Conservation (phyloP, 129 eudicot species). For the Flaveria sonorensis region DNA sequence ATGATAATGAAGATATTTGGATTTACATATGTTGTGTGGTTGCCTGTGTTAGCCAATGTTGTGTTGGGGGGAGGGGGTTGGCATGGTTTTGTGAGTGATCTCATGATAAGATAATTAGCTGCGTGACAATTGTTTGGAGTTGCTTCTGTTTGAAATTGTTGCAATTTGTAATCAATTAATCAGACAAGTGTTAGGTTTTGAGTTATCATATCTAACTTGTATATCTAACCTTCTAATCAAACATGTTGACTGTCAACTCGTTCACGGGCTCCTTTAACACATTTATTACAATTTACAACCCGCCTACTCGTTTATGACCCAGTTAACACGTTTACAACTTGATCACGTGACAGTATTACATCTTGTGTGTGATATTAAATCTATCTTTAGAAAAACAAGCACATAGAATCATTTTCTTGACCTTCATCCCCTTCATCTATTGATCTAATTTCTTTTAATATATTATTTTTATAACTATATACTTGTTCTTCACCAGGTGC, state of each 20-base stretch:
- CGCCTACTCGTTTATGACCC: not conserved
- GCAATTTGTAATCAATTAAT: not conserved
- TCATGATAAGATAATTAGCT: not conserved
- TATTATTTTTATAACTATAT: not conserved
- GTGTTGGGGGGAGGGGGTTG: not conserved
- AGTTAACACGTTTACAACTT: not conserved
- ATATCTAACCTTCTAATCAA: not conserved
- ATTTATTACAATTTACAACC: not conserved
- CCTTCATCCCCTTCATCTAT: not conserved
- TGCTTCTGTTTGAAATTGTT: not conserved
- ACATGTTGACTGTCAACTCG: too few relatives aligned
- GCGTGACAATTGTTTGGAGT: not conserved
- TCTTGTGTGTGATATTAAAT: not conserved
- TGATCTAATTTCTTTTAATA: not conserved
- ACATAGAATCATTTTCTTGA: slow-evolving; percentile 3
- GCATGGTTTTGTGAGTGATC: not conserved
- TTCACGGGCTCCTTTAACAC: not conserved
- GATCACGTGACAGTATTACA: not conserved
- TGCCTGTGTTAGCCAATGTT: not conserved
- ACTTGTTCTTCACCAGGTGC: slow-evolving; percentile 46
- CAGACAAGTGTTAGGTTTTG: not conserved
- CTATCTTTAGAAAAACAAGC: not conserved
- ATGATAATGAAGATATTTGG: not conserved
- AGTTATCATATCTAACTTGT: not conserved
- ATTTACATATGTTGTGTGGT: not conserved